These are phyloP conservation scores for Erodium moschatum DNA, from an alignment of 441 rosid genomes.

Conservation along the genomic window DNA sequence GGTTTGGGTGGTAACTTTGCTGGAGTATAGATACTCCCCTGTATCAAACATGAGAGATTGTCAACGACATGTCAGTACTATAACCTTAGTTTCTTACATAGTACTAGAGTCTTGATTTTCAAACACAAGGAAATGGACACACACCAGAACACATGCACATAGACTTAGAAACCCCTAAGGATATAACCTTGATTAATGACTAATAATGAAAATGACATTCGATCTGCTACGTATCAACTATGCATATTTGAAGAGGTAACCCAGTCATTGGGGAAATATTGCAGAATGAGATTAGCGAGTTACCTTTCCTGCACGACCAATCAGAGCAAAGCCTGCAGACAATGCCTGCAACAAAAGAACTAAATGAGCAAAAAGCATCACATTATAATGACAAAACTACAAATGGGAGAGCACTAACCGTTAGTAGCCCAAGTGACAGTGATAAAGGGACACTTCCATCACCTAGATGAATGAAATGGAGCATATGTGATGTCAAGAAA, in stretches of 20 bases:
- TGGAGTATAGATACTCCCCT: constrained; percentile 66
- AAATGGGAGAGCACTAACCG: constrained; percentile 36
- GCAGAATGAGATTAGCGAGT: neutral
- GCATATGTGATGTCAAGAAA: neutral
- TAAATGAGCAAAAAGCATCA: constrained; percentile 14
- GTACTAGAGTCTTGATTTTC: neutral
- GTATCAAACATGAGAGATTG: constrained; percentile 22
- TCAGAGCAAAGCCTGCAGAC: constrained; percentile 77
- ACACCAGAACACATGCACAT: too few relatives aligned
- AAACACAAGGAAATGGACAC: neutral
- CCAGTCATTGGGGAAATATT: neutral
- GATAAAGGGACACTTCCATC: constrained; percentile 71
- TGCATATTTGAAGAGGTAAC: neutral
- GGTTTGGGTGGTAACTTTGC: constrained; percentile 80
- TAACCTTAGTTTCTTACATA: neutral
- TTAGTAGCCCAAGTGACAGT: constrained; percentile 67
- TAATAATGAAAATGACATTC: too few relatives aligned
- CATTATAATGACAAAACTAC: neutral
- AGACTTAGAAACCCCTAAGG: too few relatives aligned
- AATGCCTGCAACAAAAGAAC: constrained; percentile 49
- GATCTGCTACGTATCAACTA: neutral
- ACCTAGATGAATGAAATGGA: constrained; percentile 42
- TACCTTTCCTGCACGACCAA: constrained; percentile 84
- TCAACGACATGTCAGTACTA: constrained; percentile 7
- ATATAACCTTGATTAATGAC: too few relatives aligned